Evolutionary conservation across 2,329 filamentous ascomycete genomes (phyloP).

Genomic region (Aspergillus persii): DNA sequence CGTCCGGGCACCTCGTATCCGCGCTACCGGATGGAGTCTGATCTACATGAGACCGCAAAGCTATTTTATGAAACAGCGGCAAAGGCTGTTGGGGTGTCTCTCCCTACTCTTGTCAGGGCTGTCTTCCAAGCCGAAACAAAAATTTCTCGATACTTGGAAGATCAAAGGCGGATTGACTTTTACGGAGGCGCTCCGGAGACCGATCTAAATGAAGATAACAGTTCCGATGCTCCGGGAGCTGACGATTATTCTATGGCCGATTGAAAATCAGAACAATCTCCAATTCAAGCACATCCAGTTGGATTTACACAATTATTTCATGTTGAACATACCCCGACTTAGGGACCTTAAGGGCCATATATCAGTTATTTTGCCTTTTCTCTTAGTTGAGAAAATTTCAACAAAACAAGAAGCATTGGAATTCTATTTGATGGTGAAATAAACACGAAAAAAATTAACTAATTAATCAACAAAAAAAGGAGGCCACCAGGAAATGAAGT

Average conservation of each 20-base stretch:
- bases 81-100: slow-evolving; percentile 48
- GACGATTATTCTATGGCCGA: slow-evolving; percentile 7
- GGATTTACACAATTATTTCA: background rate
- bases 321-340: background rate
- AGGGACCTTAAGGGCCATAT: too few species aligned
- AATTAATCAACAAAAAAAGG: too few species aligned
- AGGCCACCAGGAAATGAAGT: too few species aligned
- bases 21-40: slow-evolving; percentile 47
- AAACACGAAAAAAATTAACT: too few species aligned
- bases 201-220: slow-evolving; percentile 15
- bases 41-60: slow-evolving; percentile 47
- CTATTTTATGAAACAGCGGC: slow-evolving; percentile 54
- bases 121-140: slow-evolving; percentile 51
- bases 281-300: background rate
- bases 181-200: slow-evolving; percentile 19
- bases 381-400: too few species aligned
- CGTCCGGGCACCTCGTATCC: slow-evolving; percentile 53
- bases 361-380: too few species aligned
- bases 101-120: slow-evolving; percentile 50
- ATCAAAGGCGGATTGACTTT: slow-evolving; percentile 32
- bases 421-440: too few species aligned
- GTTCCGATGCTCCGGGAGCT: slow-evolving; percentile 13
- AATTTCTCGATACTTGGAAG: slow-evolving; percentile 40
- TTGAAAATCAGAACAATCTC: background rate
- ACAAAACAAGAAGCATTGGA: too few species aligned